Base-by-base conservation (phyloP, 1,139 yeast species). In the Magnusiomyces tetraspermus region DNA sequence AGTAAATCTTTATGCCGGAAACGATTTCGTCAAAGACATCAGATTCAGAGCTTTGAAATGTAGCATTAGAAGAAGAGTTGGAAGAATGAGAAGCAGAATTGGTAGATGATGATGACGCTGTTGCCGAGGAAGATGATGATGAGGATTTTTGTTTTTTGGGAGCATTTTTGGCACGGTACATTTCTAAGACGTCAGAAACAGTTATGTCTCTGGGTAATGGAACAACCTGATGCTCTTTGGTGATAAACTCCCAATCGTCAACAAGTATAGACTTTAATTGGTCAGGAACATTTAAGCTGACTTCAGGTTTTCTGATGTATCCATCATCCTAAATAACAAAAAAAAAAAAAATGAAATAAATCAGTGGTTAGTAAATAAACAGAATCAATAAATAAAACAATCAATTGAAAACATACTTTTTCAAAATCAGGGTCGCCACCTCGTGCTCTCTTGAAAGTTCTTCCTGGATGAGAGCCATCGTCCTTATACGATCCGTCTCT, bases 191-290 rank as follows among this genome's bases (percentile, higher is more conserved):
- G 2, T 69, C 71, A 1, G 73, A 69, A 1, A 85, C 83, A 0
- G 78, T 75, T 13, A 73, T 70, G 22, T 69, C 65, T 2, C 80
- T 69, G 0, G 96, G 95, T 42, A 88, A 66, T 26, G 76, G 69
- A 6, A 86, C 77, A 33, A 87, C 66, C 64, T 82, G 80, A 51
- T 83, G 83, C 58, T 86, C 85, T 62, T 86, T 86, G 1, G 97
- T 88, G 49, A 90, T 76, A 60, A 74, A 76, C 66, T 90, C 96
- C 97, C 97, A 92, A 71, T 92, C 97, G 63, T 88, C 90, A 1
- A 90, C 95, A 46, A 92, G 71, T 5, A 82, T 62, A 3, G 84
- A 74, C 66, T 88, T 89, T 55, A 92, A 72, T 44, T 74, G 70
- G 53, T 81, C 80, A 0, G 92, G 86, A 22, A 87, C 77, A 2